phyloP scores from a whole-genome alignment of 306 rosid genomes.

The Potentilla sterilis region DNA sequence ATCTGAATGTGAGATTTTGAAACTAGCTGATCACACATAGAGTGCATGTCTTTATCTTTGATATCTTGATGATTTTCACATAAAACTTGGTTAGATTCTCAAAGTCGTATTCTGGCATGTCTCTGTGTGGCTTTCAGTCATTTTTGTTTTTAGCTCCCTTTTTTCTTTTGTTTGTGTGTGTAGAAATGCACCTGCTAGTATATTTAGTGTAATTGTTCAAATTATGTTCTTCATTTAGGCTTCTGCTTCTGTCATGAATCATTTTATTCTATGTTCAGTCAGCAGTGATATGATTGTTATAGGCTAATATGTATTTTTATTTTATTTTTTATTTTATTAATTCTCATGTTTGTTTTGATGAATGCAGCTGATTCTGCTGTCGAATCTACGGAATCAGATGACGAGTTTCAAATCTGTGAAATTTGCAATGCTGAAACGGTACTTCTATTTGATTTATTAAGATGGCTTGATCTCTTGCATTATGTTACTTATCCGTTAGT shows the following conservation, averaged over 20 bases:
- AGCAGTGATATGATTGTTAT: slow-evolving; percentile 8
- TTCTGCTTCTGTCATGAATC: background rate
- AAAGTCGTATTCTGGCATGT: background rate
- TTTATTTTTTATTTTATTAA: background rate
- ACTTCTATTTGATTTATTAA: slow-evolving; percentile 23
- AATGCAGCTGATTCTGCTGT: slow-evolving; percentile 86
- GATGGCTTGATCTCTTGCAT: slow-evolving; percentile 27
- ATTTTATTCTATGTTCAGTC: slow-evolving; percentile 13
- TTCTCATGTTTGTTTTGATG: slow-evolving; percentile 31
- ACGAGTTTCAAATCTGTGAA: slow-evolving; percentile 94
- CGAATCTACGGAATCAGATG: slow-evolving; percentile 90
- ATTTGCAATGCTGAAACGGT: slow-evolving; percentile 90
- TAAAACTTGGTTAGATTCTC: background rate
- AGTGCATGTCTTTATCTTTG: slow-evolving; percentile 18
- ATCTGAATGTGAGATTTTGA: slow-evolving; percentile 69
- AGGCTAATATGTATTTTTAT: background rate
- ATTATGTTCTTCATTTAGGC: background rate
- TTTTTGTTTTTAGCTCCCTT: background rate
- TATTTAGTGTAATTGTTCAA: background rate
- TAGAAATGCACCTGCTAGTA: background rate
- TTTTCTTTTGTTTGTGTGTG: background rate
- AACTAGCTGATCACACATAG: slow-evolving; percentile 27
- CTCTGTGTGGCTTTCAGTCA: background rate
- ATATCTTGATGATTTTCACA: slow-evolving; percentile 1
- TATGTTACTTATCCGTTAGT: slow-evolving; percentile 18